Base-by-base conservation (phyloP, 495 filamentous ascomycete species). In the Monascus purpureus region DNA sequence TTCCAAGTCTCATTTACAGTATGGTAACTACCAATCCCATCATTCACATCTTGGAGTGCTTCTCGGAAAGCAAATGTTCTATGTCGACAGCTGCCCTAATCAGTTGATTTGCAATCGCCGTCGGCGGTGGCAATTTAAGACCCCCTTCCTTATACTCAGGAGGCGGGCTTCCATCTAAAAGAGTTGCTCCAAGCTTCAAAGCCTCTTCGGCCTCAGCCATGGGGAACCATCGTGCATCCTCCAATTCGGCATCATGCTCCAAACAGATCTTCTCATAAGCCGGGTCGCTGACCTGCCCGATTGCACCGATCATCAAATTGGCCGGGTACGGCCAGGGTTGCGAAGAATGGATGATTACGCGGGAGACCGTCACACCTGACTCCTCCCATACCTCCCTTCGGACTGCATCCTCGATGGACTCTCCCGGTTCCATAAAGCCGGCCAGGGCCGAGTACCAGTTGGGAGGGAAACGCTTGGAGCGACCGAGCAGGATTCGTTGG, bases 341-440 rank as follows among this genome's bases (percentile, higher is more conserved):
- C 35, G 85, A 85, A 14, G 75, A 82, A 47, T 97, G 88, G 33
- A 97, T 77, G 1, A 93, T 71, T 11, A 97, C 92, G 1, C 88
- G 69, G 6, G 84, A 87, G 2, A 94, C 69, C 6, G 58, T 65
- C 11, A 96, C 82, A 2, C 90, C 90, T 25, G 77, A 72, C 52
- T 97, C 90, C 49, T 97, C 90, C 83, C 85, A 96, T 1, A 93
- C 85, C 55, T 97, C 92, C 31, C 90, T 68, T 0, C 92, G 74
- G 1, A 96, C 88, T 4, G 90, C 86, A 55, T 95, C 92, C 49
- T 96, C 92, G 35, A 96, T 77, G 7, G 73, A 81, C 64, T 97
- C 90, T 1, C 80, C 92, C 5, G 90, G 90, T 55, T 97, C 90
- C 36, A 87, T 76, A 55, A 97, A 97, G 0, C 90, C 92, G 0